A percentile compares a stretch with the other conserved stretches of the same genome.
These are phyloP conservation scores for Hysterangium stoloniferum DNA, from an alignment of 768 basidiomycete genomes.

Conservation along the genomic window DNA sequence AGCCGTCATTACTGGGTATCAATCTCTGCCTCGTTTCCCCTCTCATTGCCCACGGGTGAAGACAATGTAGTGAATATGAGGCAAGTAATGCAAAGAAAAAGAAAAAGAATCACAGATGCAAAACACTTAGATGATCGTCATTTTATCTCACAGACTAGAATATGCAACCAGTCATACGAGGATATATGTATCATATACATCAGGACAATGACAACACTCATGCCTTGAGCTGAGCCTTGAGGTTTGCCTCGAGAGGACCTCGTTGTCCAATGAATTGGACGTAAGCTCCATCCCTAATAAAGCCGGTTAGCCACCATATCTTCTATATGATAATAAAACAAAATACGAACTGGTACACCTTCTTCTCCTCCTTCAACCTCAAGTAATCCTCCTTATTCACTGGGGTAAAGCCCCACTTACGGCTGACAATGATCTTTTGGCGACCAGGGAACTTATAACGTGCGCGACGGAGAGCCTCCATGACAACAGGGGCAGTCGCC, in stretches of 20 bases:
- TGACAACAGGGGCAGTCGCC: slow-evolving; percentile 74
- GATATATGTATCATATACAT: slow-evolving; percentile 26
- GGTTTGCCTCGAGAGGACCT: slow-evolving; percentile 79
- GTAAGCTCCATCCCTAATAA: slow-evolving; percentile 81
- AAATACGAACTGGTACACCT: slow-evolving; percentile 70
- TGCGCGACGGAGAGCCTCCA: slow-evolving; percentile 94
- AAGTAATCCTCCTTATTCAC: slow-evolving; percentile 85
- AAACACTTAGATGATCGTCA: slow-evolving; percentile 7
- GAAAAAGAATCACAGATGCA: slow-evolving; percentile 9
- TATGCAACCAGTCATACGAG: slow-evolving; percentile 11
- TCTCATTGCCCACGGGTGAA: slow-evolving; percentile 47
- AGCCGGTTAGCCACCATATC: slow-evolving; percentile 13
- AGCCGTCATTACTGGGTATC: too few species aligned
- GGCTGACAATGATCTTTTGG: slow-evolving; percentile 93
- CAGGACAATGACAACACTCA: slow-evolving; percentile 27
- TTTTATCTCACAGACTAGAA: slow-evolving; percentile 14
- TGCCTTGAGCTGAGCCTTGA: slow-evolving; percentile 75
- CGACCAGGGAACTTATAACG: slow-evolving; percentile 99
- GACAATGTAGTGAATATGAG: slow-evolving; percentile 70
- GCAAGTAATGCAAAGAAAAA: slow-evolving; percentile 9
- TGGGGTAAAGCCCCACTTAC: slow-evolving; percentile 99
- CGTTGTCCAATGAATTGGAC: slow-evolving; percentile 88
- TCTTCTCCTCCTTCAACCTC: slow-evolving; percentile 84
- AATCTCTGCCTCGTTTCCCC: slow-evolving; percentile 80
- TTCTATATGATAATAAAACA: background rate